Conservation (phyloP, 176 grass and related monocot species). For the Lolium rigidum region DNA sequence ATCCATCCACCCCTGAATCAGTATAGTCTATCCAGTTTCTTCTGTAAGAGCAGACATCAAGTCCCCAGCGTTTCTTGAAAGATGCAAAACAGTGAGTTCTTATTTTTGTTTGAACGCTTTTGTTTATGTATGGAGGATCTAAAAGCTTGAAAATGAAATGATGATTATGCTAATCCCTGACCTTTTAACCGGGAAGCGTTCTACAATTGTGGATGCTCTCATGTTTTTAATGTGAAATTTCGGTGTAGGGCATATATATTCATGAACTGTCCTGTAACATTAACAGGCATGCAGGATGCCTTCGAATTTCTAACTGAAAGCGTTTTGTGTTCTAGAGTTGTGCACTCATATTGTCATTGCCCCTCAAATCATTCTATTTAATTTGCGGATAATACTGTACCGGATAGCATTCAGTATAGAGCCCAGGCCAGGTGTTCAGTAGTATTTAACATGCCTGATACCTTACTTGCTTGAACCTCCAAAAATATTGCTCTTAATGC, state of each 20-base stretch:
- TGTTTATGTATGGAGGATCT: not conserved
- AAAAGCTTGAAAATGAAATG: not conserved
- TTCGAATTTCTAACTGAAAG: no score
- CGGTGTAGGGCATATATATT: no score
- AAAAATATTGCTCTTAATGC: slow-evolving; percentile 1
- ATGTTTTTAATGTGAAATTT: no score
- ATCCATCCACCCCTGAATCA: not conserved
- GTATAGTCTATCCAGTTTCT: not conserved
- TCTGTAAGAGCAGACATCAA: not conserved
- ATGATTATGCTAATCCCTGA: not conserved
- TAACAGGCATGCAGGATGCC: no score
- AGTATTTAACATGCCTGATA: not conserved
- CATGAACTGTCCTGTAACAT: no score
- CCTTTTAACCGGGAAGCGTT: not conserved
- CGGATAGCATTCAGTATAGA: not conserved
- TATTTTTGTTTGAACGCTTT: not conserved
- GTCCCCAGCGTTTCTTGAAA: not conserved
- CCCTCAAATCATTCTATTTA: no score
- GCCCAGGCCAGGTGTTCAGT: not conserved
- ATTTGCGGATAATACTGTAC: not conserved
- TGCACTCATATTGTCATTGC: no score
- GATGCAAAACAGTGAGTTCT: not conserved
- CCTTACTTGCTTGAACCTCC: not conserved
- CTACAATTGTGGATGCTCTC: no score
- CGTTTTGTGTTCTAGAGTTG: no score